Evolutionary conservation across 2,329 filamentous ascomycete genomes (phyloP), one percentile per base, ranked within the genome.

Genomic region (Pyricularia grisea): DNA sequence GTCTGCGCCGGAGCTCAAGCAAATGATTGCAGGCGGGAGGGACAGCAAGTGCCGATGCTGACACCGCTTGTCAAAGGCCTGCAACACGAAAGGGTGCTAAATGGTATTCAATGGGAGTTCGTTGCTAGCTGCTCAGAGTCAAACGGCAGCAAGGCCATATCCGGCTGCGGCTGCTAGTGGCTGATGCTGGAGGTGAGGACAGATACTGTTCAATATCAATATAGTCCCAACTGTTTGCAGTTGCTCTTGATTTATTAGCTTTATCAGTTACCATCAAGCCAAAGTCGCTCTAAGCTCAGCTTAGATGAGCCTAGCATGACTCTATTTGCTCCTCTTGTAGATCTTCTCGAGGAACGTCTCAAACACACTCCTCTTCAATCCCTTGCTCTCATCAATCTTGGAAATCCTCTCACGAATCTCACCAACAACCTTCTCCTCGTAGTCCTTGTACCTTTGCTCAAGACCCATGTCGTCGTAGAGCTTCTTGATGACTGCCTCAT

Each of bases 291-390:
- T n/a, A 36, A 36, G 33, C 12, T 36, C 33, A 36, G 33, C 33
- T 36, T 36, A 17, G 11, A 61, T 27, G 58, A 25, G n/a, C 23
- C 9, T n/a, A 27, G 23, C 58, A 12, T 25, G 12, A 25, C 12
- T 27, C 58, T 92, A 98, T 83, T 97, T 98, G 87, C 88, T 95
- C 77, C 95, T 87, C 89, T 97, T 97, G 87, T 98, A 98, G 78
- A 99, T 98, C 87, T 99, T 99, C 80, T 85, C 84, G 73, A 99
- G 84, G 85, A 98, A 99, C 64, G 87, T 86, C 75, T 97, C 91
- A 74, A 98, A 97, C 60, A 98, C 87, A 70, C 85, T 87, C 86
- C 92, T 95, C 87, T 96, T 97, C 76, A 99, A 81, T 20, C 95
- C 95, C 72, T 91, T 87, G 71, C 85, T 89, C 85, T 97, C 94